A percentile compares a stretch with the other conserved stretches of the same genome.
These are phyloP conservation scores for Plasmodium chabaudi DNA, from an alignment of 169 alveolate species.

Conservation along the genomic window DNA sequence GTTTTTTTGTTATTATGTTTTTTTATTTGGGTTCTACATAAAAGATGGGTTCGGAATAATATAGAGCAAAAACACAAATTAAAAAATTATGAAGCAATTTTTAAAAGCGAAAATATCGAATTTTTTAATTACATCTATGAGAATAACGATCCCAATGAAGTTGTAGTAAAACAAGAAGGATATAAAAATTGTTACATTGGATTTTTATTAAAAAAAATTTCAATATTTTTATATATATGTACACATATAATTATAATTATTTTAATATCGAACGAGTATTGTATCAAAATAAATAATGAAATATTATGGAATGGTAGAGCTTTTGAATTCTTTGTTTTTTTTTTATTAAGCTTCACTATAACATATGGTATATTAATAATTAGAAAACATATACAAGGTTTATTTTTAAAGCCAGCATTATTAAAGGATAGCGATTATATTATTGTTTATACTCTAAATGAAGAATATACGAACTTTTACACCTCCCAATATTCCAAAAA, in stretches of 20 bases:
- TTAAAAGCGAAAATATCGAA: constrained; percentile 30
- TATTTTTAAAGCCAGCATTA: constrained; percentile 54
- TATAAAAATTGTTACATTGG: constrained; percentile 39
- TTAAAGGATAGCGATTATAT: constrained; percentile 69
- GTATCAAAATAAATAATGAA: constrained; percentile 80
- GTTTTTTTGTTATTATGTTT: constrained; percentile 24
- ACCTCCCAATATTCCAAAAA: background rate
- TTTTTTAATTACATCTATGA: constrained; percentile 66
- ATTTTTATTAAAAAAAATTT: constrained; percentile 24
- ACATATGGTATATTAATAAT: constrained; percentile 59
- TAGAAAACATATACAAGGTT: constrained; percentile 53
- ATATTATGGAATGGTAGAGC: constrained; percentile 85
- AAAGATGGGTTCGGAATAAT: constrained; percentile 1
- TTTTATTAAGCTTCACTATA: constrained; percentile 40
- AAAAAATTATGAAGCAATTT: constrained; percentile 10
- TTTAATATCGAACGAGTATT: constrained; percentile 81
- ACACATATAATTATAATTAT: constrained; percentile 80
- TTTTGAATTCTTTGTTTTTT: constrained; percentile 53
- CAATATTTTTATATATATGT: constrained; percentile 27
- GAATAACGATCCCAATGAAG: constrained; percentile 19
- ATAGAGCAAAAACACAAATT: constrained; percentile 39
- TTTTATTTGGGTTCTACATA: constrained; percentile 36
- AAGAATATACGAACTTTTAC: constrained; percentile 24
- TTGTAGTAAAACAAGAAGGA: constrained; percentile 66
- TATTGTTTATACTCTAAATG: constrained; percentile 46